These are phyloP conservation scores for Ceratobasidium theobromae DNA, from an alignment of 1,284 basidiomycete genomes.

Conservation along the genomic window DNA sequence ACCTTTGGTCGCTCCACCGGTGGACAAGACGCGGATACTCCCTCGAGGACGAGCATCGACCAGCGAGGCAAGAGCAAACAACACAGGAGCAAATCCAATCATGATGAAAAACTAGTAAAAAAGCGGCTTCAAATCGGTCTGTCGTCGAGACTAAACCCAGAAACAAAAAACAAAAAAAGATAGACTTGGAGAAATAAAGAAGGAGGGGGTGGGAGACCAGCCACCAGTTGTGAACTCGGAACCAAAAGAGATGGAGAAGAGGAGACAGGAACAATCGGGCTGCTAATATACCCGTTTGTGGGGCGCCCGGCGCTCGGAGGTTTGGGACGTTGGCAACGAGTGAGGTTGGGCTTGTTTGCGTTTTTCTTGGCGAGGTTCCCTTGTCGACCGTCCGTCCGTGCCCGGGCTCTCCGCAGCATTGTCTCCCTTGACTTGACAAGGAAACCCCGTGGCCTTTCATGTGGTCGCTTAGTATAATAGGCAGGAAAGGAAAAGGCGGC, in stretches of 20 bases:
- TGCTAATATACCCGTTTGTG: not conserved
- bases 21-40: not conserved
- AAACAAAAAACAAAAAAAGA: constrained; percentile 23
- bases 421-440: no score
- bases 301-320: not conserved
- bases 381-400: constrained; percentile 19
- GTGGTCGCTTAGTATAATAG: no score
- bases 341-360: no score
- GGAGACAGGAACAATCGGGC: not conserved
- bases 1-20: not conserved
- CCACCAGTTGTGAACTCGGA: constrained; percentile 1
- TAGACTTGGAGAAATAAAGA: not conserved
- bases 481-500: no score
- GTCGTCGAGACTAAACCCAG: constrained; percentile 1
- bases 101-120: constrained; percentile 1
- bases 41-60: constrained; percentile 21
- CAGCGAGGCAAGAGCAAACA: constrained; percentile 18
- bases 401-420: no score
- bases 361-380: constrained; percentile 14
- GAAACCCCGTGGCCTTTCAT: no score
- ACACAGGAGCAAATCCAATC: constrained; percentile 7
- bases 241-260: not conserved
- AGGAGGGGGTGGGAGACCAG: constrained; percentile 9
- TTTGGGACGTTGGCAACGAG: not conserved
- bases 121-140: not conserved